phyloP scores from a whole-genome alignment of 1,284 basidiomycete genomes.

The Stygiomarasmius scandens region DNA sequence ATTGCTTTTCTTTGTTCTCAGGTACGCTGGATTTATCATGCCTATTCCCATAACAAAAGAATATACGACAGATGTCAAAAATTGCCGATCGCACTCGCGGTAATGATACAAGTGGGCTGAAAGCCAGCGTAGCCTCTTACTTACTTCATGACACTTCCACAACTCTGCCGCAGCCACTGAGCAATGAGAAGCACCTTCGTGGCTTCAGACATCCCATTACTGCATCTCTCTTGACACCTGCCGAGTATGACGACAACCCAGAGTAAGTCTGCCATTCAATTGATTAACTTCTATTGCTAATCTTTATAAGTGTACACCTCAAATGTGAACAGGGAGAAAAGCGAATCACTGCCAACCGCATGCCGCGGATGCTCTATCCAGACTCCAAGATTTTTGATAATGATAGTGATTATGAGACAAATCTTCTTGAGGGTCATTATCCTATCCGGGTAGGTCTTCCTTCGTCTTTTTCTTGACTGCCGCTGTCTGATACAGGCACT shows the following conservation, averaged over 20 bases:
- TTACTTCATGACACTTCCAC: slow-evolving; percentile 7
- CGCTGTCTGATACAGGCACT: not conserved
- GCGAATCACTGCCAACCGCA: slow-evolving; percentile 5
- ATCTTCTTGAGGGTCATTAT: slow-evolving; percentile 20
- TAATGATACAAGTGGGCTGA: slow-evolving; percentile 15
- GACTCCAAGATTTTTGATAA: slow-evolving; percentile 14
- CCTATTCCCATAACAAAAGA: not conserved
- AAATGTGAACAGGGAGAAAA: slow-evolving; percentile 13
- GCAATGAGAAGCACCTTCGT: slow-evolving; percentile 11
- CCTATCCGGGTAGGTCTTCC: slow-evolving; percentile 18
- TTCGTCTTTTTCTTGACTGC: slow-evolving; percentile 3
- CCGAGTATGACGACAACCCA: too few species aligned
- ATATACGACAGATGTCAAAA: not conserved
- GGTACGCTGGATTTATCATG: not conserved
- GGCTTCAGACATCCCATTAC: slow-evolving; percentile 20
- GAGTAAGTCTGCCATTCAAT: too few species aligned
- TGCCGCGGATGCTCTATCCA: slow-evolving; percentile 24
- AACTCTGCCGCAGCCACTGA: not conserved
- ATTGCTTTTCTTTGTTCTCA: not conserved
- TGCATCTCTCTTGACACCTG: slow-evolving; percentile 11
- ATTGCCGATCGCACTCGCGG: slow-evolving; percentile 1
- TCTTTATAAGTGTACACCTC: too few species aligned
- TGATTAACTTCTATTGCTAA: too few species aligned
- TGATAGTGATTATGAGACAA: slow-evolving; percentile 7
- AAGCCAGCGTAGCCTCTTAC: slow-evolving; percentile 9